phyloP scores from a whole-genome alignment of 495 filamentous ascomycete species.

The Wilcoxina mikolae region DNA sequence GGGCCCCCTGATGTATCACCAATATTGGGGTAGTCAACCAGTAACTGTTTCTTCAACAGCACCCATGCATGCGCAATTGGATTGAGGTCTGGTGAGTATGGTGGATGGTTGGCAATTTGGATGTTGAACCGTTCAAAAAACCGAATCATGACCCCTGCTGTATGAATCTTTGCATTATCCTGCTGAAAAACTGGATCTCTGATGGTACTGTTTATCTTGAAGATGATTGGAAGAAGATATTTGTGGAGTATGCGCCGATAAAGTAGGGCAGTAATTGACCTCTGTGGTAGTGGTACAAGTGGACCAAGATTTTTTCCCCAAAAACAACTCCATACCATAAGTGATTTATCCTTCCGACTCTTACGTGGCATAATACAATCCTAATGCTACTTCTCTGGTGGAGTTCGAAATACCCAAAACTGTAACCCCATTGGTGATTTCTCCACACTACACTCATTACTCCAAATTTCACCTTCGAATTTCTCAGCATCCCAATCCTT shows the following conservation, averaged over 20 bases:
- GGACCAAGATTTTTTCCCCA: constrained; percentile 1
- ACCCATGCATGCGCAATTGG: constrained; percentile 15
- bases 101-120: background rate
- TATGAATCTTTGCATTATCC: constrained; percentile 14
- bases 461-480: too few relatives aligned
- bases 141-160: background rate
- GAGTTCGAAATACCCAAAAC: constrained; percentile 8
- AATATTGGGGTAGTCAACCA: background rate
- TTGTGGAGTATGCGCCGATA: constrained; percentile 5
- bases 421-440: too few relatives aligned
- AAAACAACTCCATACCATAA: constrained; percentile 14
- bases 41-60: background rate
- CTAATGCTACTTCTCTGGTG: constrained; percentile 6
- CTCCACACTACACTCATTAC: too few relatives aligned
- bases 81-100: constrained; percentile 16
- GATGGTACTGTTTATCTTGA: background rate
- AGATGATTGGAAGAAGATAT: background rate
- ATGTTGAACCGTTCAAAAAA: constrained; percentile 1
- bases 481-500: too few relatives aligned
- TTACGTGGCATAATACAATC: constrained; percentile 1
- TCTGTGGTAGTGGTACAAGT: background rate
- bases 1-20: background rate
- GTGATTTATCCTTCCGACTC: constrained; percentile 2
- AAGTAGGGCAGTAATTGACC: constrained; percentile 1
- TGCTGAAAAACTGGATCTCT: constrained; percentile 9